Conservation (phyloP, 1,139 yeast genomes). For the Eremothecium sinecaudum region DNA sequence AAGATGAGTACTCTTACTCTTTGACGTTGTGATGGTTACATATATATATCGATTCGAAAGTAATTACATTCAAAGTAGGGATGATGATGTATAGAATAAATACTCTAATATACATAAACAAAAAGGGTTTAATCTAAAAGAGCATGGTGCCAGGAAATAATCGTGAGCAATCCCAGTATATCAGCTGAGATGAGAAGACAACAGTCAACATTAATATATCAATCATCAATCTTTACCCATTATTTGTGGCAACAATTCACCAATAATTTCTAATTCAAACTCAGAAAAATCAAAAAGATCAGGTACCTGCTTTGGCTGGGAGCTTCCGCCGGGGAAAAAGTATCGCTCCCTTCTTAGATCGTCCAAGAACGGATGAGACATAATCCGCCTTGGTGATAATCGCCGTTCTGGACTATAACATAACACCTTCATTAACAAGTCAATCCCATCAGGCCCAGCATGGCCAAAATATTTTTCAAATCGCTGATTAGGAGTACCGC, state of each 20-base stretch:
- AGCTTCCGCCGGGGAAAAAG: constrained; percentile 48
- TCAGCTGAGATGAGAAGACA: not conserved
- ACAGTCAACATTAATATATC: not conserved
- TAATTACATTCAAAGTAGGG: constrained; percentile 4
- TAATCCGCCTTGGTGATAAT: constrained; percentile 54
- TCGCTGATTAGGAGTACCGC: constrained; percentile 49
- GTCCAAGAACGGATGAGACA: constrained; percentile 64
- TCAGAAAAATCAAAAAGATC: constrained; percentile 35
- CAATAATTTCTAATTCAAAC: constrained; percentile 35
- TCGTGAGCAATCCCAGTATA: not conserved
- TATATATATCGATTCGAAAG: constrained; percentile 2
- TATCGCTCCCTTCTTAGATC: constrained; percentile 50
- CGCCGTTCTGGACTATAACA: constrained; percentile 67
- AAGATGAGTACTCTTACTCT: constrained; percentile 90
- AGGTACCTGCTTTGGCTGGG: constrained; percentile 33
- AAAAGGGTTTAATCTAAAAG: constrained; percentile 2
- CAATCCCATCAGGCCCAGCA: constrained; percentile 63
- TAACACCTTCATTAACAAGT: constrained; percentile 55
- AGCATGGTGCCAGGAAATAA: constrained; percentile 1
- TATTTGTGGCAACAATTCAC: constrained; percentile 29
- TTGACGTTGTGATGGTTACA: constrained; percentile 62
- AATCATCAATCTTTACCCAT: constrained; percentile 10
- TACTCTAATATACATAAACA: constrained; percentile 5
- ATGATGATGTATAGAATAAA: constrained; percentile 3
- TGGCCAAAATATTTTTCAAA: constrained; percentile 61